phyloP scores from a whole-genome alignment of 2,329 filamentous ascomycete species.

The Grosmannia huntii region DNA sequence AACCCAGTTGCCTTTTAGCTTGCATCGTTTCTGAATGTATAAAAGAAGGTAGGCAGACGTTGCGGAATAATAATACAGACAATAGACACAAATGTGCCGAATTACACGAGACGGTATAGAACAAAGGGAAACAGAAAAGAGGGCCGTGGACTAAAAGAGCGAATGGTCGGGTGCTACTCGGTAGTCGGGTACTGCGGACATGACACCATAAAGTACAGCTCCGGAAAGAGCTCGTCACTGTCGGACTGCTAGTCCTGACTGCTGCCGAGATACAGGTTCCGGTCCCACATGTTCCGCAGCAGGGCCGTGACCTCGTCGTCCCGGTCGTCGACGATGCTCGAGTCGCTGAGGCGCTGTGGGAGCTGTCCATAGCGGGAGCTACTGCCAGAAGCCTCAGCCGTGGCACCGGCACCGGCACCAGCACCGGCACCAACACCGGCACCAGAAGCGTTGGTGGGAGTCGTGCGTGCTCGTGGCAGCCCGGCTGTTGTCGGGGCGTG shows the following conservation, averaged over 20 bases:
- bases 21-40: too few species aligned
- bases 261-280: conserved; percentile 42
- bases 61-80: too few species aligned
- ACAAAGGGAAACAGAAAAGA: not conserved
- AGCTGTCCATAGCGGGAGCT: conserved; percentile 13
- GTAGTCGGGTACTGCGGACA: not conserved
- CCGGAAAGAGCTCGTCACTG: not conserved
- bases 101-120: not conserved
- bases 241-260: conserved; percentile 32
- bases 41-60: too few species aligned
- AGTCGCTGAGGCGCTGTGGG: conserved; percentile 34
- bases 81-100: too few species aligned
- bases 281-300: conserved; percentile 49
- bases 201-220: not conserved
- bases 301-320: conserved; percentile 37
- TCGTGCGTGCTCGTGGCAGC: not conserved
- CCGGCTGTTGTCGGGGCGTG: not conserved
- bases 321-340: conserved; percentile 34
- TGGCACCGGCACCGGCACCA: not conserved
- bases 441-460: too few species aligned
- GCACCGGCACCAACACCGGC: too few species aligned
- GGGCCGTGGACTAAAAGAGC: too few species aligned
- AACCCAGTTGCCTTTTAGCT: too few species aligned
- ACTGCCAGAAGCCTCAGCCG: not conserved
- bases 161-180: too few species aligned